A percentile compares a stretch with the other conserved stretches of the same genome.
Conservation (phyloP, 768 basidiomycete genomes). For the Hypsizygus marmoreus region DNA sequence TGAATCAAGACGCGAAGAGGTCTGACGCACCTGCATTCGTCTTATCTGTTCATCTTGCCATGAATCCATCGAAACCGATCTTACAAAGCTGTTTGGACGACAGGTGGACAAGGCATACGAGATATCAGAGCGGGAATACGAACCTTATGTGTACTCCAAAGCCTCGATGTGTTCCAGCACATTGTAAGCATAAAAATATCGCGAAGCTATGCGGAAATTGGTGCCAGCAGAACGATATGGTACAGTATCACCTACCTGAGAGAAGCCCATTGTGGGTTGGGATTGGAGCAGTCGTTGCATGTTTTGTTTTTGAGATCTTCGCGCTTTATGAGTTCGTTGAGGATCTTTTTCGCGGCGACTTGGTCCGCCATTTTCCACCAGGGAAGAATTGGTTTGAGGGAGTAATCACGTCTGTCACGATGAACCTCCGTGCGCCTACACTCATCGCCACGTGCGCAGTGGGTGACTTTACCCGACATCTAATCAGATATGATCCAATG, state of each 20-base stretch:
- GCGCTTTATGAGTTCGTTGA: constrained; percentile 73
- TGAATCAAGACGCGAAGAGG: constrained; percentile 5
- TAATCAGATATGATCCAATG: constrained; percentile 11
- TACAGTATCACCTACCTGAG: constrained; percentile 52
- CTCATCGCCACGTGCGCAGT: constrained; percentile 2
- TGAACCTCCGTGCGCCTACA: background rate
- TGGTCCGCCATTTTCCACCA: constrained; percentile 55
- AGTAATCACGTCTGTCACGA: background rate
- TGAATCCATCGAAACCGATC: constrained; percentile 95
- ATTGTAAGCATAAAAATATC: constrained; percentile 90
- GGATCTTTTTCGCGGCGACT: constrained; percentile 63
- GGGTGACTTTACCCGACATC: background rate
- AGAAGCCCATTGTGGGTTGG: constrained; percentile 96
- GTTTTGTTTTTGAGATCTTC: constrained; percentile 73
- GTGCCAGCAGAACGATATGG: constrained; percentile 12
- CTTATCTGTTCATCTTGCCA: constrained; percentile 89
- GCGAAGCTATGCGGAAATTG: constrained; percentile 57
- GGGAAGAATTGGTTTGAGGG: constrained; percentile 6
- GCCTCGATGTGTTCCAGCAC: constrained; percentile 80
- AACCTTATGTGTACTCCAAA: constrained; percentile 94
- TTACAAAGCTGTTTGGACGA: constrained; percentile 67
- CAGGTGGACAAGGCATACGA: constrained; percentile 20
- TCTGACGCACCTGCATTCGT: constrained; percentile 76
- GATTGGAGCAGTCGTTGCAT: constrained; percentile 83
- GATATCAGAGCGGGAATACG: constrained; percentile 21